phyloP scores from a whole-genome alignment of 805 yeast species.

The Candida khao-thaluensis region DNA sequence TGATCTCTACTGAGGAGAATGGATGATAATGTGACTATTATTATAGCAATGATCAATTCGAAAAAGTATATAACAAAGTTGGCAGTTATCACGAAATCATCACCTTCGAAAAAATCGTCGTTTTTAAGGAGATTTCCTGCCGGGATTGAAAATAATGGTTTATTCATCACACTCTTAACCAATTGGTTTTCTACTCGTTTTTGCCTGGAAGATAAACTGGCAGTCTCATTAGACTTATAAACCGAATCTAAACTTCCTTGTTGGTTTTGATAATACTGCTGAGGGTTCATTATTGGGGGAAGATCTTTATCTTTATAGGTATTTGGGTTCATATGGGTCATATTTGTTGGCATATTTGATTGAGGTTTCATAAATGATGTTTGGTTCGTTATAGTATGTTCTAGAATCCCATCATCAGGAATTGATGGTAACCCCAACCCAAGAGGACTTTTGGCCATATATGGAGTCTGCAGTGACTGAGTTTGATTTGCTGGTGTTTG shows the following conservation, averaged over 20 bases:
- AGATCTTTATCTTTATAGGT: conserved; percentile 19
- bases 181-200: conserved; percentile 27
- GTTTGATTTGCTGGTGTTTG: not conserved
- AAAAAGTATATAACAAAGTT: conserved; percentile 30
- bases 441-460: conserved; percentile 9
- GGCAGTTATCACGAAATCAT: conserved; percentile 23
- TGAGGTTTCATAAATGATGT: conserved; percentile 15
- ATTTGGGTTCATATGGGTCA: not conserved
- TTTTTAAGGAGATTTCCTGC: conserved; percentile 18
- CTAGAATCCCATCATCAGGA: conserved; percentile 8
- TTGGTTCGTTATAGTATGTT: conserved; percentile 12
- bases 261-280: conserved; percentile 13
- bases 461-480: conserved; percentile 6
- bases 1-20: conserved; percentile 26
- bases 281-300: conserved; percentile 25
- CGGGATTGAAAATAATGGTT: conserved; percentile 26
- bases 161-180: conserved; percentile 33
- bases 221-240: conserved; percentile 14
- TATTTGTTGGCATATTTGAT: no score
- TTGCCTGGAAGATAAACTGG: conserved; percentile 22
- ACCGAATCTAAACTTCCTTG: conserved; percentile 6
- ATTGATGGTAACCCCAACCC: conserved; percentile 14
- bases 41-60: conserved; percentile 29
- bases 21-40: conserved; percentile 27
- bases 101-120: conserved; percentile 15